These are phyloP conservation scores for Salvia sclarea DNA, from an alignment of 305 asterid genomes.

Conservation along the genomic window DNA sequence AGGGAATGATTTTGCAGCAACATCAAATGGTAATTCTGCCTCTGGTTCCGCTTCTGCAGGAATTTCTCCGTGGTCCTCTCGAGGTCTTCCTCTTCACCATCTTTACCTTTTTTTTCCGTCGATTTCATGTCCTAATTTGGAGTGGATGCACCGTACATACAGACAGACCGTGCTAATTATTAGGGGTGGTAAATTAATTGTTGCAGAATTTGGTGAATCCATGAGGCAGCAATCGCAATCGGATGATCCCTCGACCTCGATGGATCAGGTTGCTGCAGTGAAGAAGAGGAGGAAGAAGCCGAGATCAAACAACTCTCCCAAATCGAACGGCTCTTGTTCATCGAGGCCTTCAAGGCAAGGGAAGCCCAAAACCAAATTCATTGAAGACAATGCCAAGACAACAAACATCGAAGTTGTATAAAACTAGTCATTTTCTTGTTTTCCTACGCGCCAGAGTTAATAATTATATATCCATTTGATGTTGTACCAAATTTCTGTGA, in stretches of 20 bases:
- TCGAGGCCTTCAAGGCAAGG: conserved; percentile 47
- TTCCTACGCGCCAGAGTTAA: background rate
- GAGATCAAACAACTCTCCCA: conserved; percentile 39
- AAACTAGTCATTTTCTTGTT: background rate
- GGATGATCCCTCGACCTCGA: conserved; percentile 37
- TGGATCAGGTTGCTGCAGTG: conserved; percentile 36
- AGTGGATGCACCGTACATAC: too few relatives aligned
- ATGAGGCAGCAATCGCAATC: conserved; percentile 42
- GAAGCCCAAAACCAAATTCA: conserved; percentile 49
- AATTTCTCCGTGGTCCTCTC: conserved; percentile 71
- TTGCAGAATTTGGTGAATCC: conserved; percentile 49
- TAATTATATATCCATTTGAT: background rate
- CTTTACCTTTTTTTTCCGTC: background rate
- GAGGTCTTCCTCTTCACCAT: conserved; percentile 37
- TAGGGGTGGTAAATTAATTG: background rate
- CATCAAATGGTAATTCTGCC: conserved; percentile 46
- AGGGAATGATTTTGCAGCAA: conserved; percentile 51
- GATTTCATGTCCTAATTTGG: too few relatives aligned
- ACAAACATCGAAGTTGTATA: conserved; percentile 47
- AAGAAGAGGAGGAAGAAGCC: conserved; percentile 55
- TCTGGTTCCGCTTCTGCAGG: conserved; percentile 26
- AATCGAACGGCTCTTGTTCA: conserved; percentile 37
- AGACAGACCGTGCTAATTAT: too few relatives aligned
- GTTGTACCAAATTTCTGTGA: conserved; percentile 1
- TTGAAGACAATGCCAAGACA: conserved; percentile 39